Percentiles rank a stretch among this genome's conserved stretches.
These are phyloP conservation scores for Dothistroma septosporum DNA, from an alignment of 2,329 filamentous ascomycete genomes.

Conservation along the genomic window DNA sequence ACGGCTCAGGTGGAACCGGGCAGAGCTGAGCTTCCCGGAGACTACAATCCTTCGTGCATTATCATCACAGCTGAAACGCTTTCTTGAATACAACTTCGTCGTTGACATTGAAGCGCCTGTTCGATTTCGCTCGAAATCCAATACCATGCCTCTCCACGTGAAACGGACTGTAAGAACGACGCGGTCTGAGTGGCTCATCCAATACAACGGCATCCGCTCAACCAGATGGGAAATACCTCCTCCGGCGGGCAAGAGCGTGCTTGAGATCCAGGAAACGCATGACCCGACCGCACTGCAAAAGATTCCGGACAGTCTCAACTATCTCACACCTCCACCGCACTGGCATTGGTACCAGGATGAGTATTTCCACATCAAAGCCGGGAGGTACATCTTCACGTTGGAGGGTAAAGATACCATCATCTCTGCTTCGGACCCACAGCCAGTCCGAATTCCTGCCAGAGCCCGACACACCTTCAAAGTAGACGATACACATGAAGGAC, in stretches of 20 bases:
- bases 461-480: conserved; percentile 30
- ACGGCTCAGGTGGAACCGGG: no score
- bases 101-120: no score
- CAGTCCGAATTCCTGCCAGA: conserved; percentile 22
- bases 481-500: conserved; percentile 24
- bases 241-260: conserved; percentile 26
- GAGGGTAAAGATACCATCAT: conserved; percentile 24
- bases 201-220: conserved; percentile 28
- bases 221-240: conserved; percentile 26
- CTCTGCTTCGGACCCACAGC: conserved; percentile 26
- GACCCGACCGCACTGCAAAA: conserved; percentile 23
- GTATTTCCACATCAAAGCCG: conserved; percentile 26
- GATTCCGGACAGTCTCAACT: conserved; percentile 23
- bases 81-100: no score
- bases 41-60: no score
- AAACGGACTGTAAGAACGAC: no score
- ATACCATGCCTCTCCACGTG: no score
- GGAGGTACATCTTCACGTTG: conserved; percentile 31
- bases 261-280: conserved; percentile 31
- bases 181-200: no score
- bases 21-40: no score
- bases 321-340: conserved; percentile 26
- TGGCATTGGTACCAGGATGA: conserved; percentile 33
- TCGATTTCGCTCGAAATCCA: no score
- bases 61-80: no score